Evolutionary conservation across 345 rosid genomes (phyloP), one percentile per base, ranked within the genome.

Genomic region (Salix arbutifolia): DNA sequence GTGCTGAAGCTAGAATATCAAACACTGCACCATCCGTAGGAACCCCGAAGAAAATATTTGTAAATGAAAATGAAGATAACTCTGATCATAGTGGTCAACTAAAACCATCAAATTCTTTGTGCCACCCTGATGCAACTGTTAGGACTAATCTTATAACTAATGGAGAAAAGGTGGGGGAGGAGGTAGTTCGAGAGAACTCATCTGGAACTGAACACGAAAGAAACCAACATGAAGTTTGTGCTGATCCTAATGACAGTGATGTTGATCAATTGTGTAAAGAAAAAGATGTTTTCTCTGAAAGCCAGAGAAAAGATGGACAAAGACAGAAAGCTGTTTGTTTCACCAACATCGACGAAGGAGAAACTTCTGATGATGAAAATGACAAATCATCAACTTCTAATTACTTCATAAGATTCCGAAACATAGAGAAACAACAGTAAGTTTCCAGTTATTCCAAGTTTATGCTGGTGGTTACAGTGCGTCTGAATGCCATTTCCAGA

Each of bases 341-440:
- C 70, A 38, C 37, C 60, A 71, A 73, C 60, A 38, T 30, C 46
- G 74, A 26, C 0, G 62, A 13, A 56, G 65, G 73, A 58, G 73
- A 40, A 37, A 73, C 44, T 30, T 18, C 72, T 19, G 67, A 21
- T 71, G 75, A 75, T 35, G 84, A 77, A 64, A 71, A 75, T 64
- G 85, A 76, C 48, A 74, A 73, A 37, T 50, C 78, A 19, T 72
- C 64, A 14, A 64, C 44, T 53, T 60, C 80, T 23, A 50, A 62
- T 65, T 38, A 69, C 61, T 77, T 77, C 50, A 46, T 50, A 70
- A 61, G 67, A 17, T 61, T 62, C 6, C 70, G 68, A 38, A 42
- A 52, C 72, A 70, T 62, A 69, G 65, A 70, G 23, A 38, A 68
- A 66, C 77, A 76, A 79, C 52, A 67, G 81, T 64, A 81, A 89